Base-by-base conservation (phyloP, 306 rosid genomes). In the Calophaca sinica region DNA sequence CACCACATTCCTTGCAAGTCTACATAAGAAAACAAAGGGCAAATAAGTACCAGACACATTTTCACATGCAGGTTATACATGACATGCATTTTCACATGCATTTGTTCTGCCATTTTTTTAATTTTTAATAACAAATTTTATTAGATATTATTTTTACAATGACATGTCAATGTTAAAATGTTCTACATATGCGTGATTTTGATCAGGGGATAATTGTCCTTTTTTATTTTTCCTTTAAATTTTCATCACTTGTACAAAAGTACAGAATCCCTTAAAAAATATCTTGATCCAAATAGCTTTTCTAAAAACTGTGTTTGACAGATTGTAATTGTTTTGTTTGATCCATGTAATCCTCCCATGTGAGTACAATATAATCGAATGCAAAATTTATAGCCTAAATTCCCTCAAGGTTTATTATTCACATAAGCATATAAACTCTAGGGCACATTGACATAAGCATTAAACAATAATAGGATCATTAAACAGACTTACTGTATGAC, bases 1-100 rank as follows among this genome's bases (percentile, higher is more conserved):
- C 76, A 1, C 97, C 94, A 67, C 98, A 94, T 62, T 91, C 97
- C 91, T 84, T 90, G 96, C 98, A 94, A 38, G 97, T 91, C 98
- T 94, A 14, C 77, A 46, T 9, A 20, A 50, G 26, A 14, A 78
- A 68, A 52, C 3, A 39, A 6, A 8, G 45, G 68, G 52, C 14
- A 54, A 32, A 83, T 69, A 12, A 70, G 39, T 31, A 45, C 12
- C 38, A 44, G 38, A 20, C 1, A 20, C 26, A 20, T 20, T 20
- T 20, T 20, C 26, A 20, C 26, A 26, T 42, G n/a, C 11, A 39
- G 35, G 4, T 57, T 48, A 72, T 7, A 68, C 59, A 28, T 31
- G 31, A 70, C 26, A 41, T 42, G 53, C 36, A 68, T 6, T 51
- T 74, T 31, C 15, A 70, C 26, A 41, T 42, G 53, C 36, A 68